Evolutionary conservation across 768 basidiomycete genomes (phyloP).

Genomic region (Lentinula detonsa): DNA sequence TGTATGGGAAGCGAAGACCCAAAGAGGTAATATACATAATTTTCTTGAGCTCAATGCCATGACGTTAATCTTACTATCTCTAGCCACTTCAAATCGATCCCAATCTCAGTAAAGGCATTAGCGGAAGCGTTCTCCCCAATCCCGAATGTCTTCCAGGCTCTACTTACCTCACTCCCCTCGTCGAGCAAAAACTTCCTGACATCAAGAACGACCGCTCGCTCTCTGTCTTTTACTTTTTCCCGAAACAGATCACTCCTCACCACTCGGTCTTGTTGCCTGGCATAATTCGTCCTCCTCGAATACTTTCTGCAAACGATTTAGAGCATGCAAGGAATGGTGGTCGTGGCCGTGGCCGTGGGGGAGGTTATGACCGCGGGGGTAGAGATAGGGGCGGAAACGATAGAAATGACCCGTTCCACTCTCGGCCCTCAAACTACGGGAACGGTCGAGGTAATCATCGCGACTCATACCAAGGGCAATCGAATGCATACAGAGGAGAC

Average conservation of each 20-base stretch:
- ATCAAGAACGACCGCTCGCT: constrained; percentile 84
- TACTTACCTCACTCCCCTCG: constrained; percentile 76
- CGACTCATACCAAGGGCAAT: constrained; percentile 25
- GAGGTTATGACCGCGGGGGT: constrained; percentile 28
- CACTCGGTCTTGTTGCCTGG: constrained; percentile 79
- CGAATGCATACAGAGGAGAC: constrained; percentile 6
- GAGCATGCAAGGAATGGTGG: constrained; percentile 60
- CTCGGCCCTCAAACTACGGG: constrained; percentile 30
- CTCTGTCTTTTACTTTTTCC: constrained; percentile 86
- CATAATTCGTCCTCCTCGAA: constrained; percentile 47
- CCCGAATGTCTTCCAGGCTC: constrained; percentile 89
- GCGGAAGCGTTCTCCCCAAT: constrained; percentile 75
- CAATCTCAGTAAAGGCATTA: constrained; percentile 69
- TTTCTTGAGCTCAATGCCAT: neutral
- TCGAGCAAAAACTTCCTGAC: constrained; percentile 57
- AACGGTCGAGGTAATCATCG: constrained; percentile 15
- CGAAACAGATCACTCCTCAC: constrained; percentile 81
- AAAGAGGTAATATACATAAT: constrained; percentile 52
- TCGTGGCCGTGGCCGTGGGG: constrained; percentile 40
- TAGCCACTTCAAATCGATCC: constrained; percentile 75
- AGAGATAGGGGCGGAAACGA: constrained; percentile 24
- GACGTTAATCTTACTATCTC: constrained; percentile 9
- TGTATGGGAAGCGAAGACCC: constrained; percentile 87
- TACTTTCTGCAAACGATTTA: constrained; percentile 65
- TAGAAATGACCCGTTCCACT: constrained; percentile 43